These are phyloP conservation scores for Pterocarpus macrocarpus DNA, from an alignment of 306 rosid species.

Conservation along the genomic window DNA sequence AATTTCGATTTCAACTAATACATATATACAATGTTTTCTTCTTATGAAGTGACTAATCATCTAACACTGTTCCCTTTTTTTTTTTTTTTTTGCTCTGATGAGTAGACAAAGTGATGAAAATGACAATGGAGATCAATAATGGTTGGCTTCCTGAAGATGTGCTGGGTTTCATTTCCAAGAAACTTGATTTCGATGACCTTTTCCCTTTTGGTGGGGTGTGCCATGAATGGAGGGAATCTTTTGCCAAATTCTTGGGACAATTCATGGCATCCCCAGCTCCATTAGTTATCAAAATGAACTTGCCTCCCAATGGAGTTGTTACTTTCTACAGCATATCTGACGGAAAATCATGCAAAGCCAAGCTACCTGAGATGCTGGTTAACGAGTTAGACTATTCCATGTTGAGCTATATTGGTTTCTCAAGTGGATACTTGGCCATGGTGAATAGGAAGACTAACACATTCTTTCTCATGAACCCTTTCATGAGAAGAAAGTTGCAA, in stretches of 20 bases:
- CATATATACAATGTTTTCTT: too few species aligned
- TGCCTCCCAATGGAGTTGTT: too few species aligned
- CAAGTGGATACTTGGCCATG: conserved; percentile 35
- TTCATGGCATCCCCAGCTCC: neutral
- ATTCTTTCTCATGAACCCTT: conserved; percentile 34
- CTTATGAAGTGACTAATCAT: neutral
- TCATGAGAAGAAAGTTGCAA: conserved; percentile 1
- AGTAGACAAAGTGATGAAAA: neutral
- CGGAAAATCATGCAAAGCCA: neutral
- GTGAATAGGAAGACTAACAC: neutral
- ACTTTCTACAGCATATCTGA: neutral
- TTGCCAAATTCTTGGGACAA: neutral
- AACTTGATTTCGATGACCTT: neutral
- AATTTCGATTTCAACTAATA: neutral
- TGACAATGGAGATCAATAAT: neutral
- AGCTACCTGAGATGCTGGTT: neutral
- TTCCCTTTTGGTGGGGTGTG: neutral
- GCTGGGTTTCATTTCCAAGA: neutral
- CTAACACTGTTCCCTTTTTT: neutral
- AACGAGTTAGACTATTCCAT: neutral
- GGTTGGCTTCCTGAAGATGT: neutral
- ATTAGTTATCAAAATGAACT: neutral
- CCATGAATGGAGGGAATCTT: neutral
- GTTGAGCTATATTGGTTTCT: neutral
- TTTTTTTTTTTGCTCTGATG: too few species aligned